These are phyloP conservation scores for Capronia epimyces DNA, from an alignment of 2,329 filamentous ascomycete species.

Conservation along the genomic window DNA sequence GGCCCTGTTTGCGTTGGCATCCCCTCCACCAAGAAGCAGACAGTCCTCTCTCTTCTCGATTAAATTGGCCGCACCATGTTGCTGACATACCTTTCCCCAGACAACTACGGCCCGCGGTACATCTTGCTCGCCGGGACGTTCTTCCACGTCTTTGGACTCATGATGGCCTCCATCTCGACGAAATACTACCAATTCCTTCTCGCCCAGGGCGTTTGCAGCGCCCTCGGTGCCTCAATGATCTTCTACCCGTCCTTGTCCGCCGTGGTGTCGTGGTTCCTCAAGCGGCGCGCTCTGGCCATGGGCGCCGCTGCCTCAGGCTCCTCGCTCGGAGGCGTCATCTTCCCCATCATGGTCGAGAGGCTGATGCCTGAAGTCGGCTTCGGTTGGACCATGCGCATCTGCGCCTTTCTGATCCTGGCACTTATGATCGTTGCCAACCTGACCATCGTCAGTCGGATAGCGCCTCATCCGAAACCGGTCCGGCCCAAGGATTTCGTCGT, in stretches of 20 bases:
- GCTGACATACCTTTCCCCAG: no score
- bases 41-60: not conserved
- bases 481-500: slow-evolving; percentile 31
- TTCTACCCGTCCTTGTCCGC: slow-evolving; percentile 43
- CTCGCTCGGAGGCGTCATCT: slow-evolving; percentile 54
- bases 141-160: slow-evolving; percentile 53
- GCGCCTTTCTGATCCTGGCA: slow-evolving; percentile 58
- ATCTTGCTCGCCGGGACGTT: slow-evolving; percentile 49
- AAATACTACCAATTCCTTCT: slow-evolving; percentile 56
- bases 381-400: slow-evolving; percentile 54
- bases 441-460: slow-evolving; percentile 50
- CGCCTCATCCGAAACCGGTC: slow-evolving; percentile 36
- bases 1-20: no score
- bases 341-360: slow-evolving; percentile 57
- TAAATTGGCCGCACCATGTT: no score
- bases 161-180: slow-evolving; percentile 52
- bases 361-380: slow-evolving; percentile 52
- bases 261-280: slow-evolving; percentile 35
- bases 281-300: slow-evolving; percentile 48
- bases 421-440: slow-evolving; percentile 50
- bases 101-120: slow-evolving; percentile 56
- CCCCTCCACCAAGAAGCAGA: no score
- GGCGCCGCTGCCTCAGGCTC: slow-evolving; percentile 53
- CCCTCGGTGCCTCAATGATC: slow-evolving; percentile 47
- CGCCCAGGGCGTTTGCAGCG: slow-evolving; percentile 50